Evolutionary conservation across 257 asterid genomes (phyloP), one percentile per base, ranked within the genome.

Genomic region (Leptodermis oblonga): DNA sequence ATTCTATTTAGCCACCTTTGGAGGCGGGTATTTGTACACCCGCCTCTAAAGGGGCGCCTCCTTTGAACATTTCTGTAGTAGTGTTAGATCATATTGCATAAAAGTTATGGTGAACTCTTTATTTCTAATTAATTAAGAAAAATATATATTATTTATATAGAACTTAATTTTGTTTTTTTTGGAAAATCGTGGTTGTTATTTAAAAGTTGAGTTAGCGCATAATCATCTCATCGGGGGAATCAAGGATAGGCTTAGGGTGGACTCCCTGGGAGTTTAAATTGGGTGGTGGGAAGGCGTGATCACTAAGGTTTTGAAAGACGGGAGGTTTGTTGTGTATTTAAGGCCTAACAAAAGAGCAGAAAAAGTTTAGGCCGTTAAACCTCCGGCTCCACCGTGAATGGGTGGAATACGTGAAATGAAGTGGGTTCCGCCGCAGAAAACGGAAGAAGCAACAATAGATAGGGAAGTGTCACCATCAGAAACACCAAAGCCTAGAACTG

Each of bases 241-340:
- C n/a, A n/a, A n/a, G n/a, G n/a, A n/a, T n/a, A 85, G 51, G 75
- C 67, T 86, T 67, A 74, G 70, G 69, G 97, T 85, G 36, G 73
- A 73, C 13, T 20, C 51, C 64, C 60, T 63, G n/a, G n/a, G n/a
- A 43, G 23, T 88, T 84, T 80, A 65, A 74, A 30, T 46, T 82
- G 54, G 98, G 18, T 92, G 98, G 98, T 92, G 97, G 98, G 98
- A 92, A 73, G 98, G 97, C 41, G 76, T 82, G 20, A 72, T 92
- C 45, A 83, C 83, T 15, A 65, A 49, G 34, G 80, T 73, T 58
- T 56, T 59, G 18, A 76, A 62, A 52, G 77, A 68, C 18, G 85
- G 77, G 68, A 69, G 64, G 69, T 92, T 80, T 69, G 62, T 58
- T 26, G 96, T 92, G 52, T 86, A 73, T 67, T 92, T 92, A 69